Base-by-base conservation (phyloP, 345 rosid genomes). In the Melastoma malabathricum region DNA sequence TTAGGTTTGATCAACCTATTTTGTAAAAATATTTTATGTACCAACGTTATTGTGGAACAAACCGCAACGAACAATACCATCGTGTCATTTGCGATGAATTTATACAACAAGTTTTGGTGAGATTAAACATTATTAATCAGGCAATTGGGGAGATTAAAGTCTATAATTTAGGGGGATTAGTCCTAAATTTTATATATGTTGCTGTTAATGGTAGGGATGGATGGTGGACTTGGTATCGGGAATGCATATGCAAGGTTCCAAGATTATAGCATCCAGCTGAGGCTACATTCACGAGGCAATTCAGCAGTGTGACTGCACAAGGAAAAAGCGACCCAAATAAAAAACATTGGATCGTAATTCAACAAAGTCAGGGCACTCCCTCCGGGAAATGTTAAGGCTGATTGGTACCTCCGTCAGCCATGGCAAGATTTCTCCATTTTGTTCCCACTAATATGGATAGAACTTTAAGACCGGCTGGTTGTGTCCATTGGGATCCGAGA, bases 61-160 rank as follows among this genome's bases (percentile, higher is more conserved):
- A n/a, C n/a, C n/a, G n/a, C n/a, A n/a, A n/a, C n/a, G 72, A 31
- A 51, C 23, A 65, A 60, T 59, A 70, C 72, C 14, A 52, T 67
- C 16, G 58, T 63, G 56, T 54, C 76, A 18, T 69, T 63, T 59
- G 58, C 60, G 63, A 29, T 47, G 60, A 73, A 63, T 50, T 18
- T 73, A 56, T 54, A 46, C 65, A 12, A 73, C 62, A 48, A 69
- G 78, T n/a, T 55, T 57, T 12, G 51, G 73, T 65, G 64, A 61
- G 75, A 2, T 31, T 31, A 31, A 5, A 31, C 38, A 5, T 31
- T 5, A 2, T 31, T 31, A 2, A 9, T 31, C 38, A 31, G 7
- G 38, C 6, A 5, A 31, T 31, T 31, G 10, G 6, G 38, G 38
- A 31, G 38, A 31, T 9, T 9, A 31, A 31, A 2, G 7, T 31